Percentiles rank a stretch among this genome's conserved stretches.
Conservation (phyloP, 2,329 filamentous ascomycete species). For the Ceratocystis papillata region DNA sequence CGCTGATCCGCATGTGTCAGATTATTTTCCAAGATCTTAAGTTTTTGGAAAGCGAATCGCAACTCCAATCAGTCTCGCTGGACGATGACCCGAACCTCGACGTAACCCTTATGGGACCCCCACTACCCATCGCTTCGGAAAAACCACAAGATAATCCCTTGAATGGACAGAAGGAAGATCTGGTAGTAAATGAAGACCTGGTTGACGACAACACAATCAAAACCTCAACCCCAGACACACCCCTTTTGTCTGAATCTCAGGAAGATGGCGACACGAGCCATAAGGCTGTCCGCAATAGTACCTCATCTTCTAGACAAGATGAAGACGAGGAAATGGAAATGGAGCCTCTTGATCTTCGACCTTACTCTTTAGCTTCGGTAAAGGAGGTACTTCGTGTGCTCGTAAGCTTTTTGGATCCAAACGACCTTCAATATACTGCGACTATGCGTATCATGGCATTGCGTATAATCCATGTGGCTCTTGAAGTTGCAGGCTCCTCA, state of each 20-base stretch:
- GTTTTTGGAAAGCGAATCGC: conserved; percentile 66
- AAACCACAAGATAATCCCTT: conserved; percentile 11
- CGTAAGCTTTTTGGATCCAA: conserved; percentile 85
- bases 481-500: conserved; percentile 90
- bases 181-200: background rate
- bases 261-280: no score
- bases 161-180: conserved; percentile 3
- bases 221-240: no score
- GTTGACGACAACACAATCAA: background rate
- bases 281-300: background rate
- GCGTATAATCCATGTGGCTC: conserved; percentile 89
- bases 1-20: conserved; percentile 98
- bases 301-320: background rate
- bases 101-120: conserved; percentile 64
- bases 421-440: conserved; percentile 85
- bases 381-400: conserved; percentile 87
- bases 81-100: conserved; percentile 61
- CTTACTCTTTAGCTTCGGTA: conserved; percentile 90
- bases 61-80: conserved; percentile 53
- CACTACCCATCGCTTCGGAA: background rate
- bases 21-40: conserved; percentile 93
- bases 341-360: conserved; percentile 54
- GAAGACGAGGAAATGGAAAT: conserved; percentile 27
- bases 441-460: conserved; percentile 95
- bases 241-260: no score